Base-by-base conservation (phyloP, 1,284 basidiomycete species). In the Ganoderma boninense region DNA sequence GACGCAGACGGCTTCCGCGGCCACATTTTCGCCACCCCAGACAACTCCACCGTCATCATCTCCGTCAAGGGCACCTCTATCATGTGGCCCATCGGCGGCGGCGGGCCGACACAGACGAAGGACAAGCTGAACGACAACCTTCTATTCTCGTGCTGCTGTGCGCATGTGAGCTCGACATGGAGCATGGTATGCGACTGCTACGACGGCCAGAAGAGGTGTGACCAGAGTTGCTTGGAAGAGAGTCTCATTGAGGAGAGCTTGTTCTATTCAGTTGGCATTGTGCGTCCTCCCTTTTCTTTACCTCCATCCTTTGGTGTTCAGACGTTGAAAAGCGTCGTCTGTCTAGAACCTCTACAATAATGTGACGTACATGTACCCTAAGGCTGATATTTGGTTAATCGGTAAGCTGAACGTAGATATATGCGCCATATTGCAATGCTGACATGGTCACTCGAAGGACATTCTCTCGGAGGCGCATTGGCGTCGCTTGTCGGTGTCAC, bases 131-230 rank as follows among this genome's bases (percentile, higher is more conserved):
- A 98, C 81, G 97, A 98, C 82, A 99, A 99, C 76, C 81, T 99
- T 20, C 84, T 99, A 67, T 99, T 99, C 82, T 93, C 96, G 59
- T 99, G 97, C 83, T 99, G 97, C 82, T 99, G 97, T 80, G 97
- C 97, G 0, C 86, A 91, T 38, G 91, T 99, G 35, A 95, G 95
- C 76, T 97, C 95, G 87, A 92, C 95, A 4, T 99, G 97, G 97
- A 90, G 92, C 46, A 89, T 96, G 0, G 97, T 99, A 3, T 99
- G 98, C 80, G 95, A 91, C 70, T 99, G 97, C 82, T 95, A 94
- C 81, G 85, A 90, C 4, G 91, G 93, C 23, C 88, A 90, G 4
- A 92, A 91, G 85, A 92, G 92, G 77, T 99, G 97, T 81, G 90
- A 95, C 74, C 87, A 92, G 77, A 85, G 89, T 16, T 99, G 97